Percentiles rank a stretch among this genome's conserved stretches.
Evolutionary conservation across 345 rosid species (phyloP).

Genomic region (Hibiscus syriacus): DNA sequence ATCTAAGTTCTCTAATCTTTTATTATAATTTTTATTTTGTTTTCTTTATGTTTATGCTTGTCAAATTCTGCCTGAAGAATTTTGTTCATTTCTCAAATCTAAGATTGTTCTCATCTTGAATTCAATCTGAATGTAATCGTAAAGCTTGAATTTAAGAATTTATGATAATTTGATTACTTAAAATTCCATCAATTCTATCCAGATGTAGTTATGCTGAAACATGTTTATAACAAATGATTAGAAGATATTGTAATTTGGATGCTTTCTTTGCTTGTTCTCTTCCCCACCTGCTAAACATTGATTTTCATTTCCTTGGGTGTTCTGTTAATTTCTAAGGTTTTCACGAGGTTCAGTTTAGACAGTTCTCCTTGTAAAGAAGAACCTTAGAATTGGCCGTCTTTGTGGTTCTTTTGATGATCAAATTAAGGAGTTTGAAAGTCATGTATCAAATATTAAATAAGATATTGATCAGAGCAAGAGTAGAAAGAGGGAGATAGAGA

Average conservation of each 20-base stretch:
- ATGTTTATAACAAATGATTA: not conserved
- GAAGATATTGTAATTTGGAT: not conserved
- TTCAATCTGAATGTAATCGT: not conserved
- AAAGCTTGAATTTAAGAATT: not conserved
- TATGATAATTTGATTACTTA: not conserved
- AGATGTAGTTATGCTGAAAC: not conserved
- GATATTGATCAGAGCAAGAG: conserved; percentile 41
- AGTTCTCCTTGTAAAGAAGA: conserved; percentile 54
- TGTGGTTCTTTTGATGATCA: conserved; percentile 77
- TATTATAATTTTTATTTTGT: too few species aligned
- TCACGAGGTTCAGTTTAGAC: conserved; percentile 83
- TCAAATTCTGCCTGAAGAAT: not conserved
- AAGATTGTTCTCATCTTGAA: not conserved
- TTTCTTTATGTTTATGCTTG: not conserved
- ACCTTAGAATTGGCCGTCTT: conserved; percentile 54
- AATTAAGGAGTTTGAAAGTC: conserved; percentile 54
- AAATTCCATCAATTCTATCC: not conserved
- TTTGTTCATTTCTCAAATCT: not conserved
- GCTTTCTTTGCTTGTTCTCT: not conserved
- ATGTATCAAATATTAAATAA: conserved; percentile 22
- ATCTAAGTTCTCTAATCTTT: not conserved
- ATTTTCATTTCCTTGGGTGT: not conserved
- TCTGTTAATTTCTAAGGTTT: conserved; percentile 49
- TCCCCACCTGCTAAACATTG: not conserved
- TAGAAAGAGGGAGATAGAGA: conserved; percentile 53